Evolutionary conservation across 2,329 filamentous ascomycete genomes (phyloP), one percentile per base, ranked within the genome.

Genomic region (Alternaria viburni): DNA sequence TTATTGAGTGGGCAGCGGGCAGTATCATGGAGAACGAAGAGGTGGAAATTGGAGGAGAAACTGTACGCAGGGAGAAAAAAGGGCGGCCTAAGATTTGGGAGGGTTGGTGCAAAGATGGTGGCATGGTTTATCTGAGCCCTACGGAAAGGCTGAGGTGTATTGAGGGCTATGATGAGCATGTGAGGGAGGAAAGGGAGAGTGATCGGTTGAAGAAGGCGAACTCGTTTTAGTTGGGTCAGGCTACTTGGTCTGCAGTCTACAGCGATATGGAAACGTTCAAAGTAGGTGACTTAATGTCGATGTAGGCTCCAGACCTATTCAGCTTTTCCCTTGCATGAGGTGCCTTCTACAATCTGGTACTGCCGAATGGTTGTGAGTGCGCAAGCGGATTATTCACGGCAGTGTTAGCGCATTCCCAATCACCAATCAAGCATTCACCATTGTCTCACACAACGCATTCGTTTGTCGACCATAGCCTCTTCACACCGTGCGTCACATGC

Each of bases 381-480:
- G 26, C n/a, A 30, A n/a, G n/a, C 26, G 9, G 9, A 10, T 10
- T 10, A 26, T 23, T 5, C 17, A 15, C 28, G 49, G 11, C 0
- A 23, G 8, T 8, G 5, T 11, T 32, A 36, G 9, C 17, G 28
- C 28, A 51, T 0, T 5, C 5, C 17, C 26, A 2, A 49, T 0
- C 15, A 15, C 28, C 28, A n/a, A 51, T 5, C 28, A n/a, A 51
- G 2, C 17, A n/a, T 11, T 23, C 8, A 2, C 8, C 26, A 17
- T 59, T 45, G 25, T 59, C 46, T 54, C 5, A 54, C 47, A 52
- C 56, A 59, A 54, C 47, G 47, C n/a, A 2, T n/a, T 25, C 25
- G 56, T 59, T 52, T 45, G 47, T 45, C 47, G n/a, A 28, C 43
- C 36, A 52, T 12, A 59, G 47, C 47, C 47, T 26, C n/a, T 59